Evolutionary conservation across 2,329 filamentous ascomycete genomes (phyloP), one percentile per base, ranked within the genome.

Genomic region (Bipolaris victoriae): DNA sequence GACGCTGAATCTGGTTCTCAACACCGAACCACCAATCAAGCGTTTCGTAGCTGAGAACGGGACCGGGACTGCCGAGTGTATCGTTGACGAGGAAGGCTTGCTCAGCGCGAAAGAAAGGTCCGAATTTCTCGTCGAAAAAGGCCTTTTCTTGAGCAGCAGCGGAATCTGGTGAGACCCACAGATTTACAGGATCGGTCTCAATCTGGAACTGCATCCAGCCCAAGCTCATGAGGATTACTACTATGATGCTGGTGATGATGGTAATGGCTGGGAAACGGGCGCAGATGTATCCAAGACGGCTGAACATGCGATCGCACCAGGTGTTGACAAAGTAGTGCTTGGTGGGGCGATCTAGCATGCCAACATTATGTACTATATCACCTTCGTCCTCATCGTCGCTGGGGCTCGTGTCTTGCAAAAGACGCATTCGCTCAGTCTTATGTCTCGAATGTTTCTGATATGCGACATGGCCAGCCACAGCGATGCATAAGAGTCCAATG

Each of bases 101-200:
- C 75, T 99, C 91, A 0, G 93, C 90, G 39, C 95, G 90, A 78
- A 95, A 99, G 72, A 99, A 99, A 0, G 94, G 92, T 0, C 95
- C 96, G 73, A 99, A 99, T 67, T 92, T 92, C 35, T 85, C 76
- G 73, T 99, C 96, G 64, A 98, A 99, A 73, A 96, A 99, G 1
- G 85, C 84, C 79, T 99, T 99, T 74, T 99, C 94, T 72, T 92
- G 85, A 0, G 95, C 95, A 18, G 96, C 94, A 47, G 88, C 86
- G 3, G 95, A 98, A 7, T 90, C 90, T 7, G 95, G 95, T 68
- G 94, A 93, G n/a, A 99, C 95, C 95, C 95, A 99, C 7, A 99
- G 81, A 46, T 90, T 88, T 10, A 96, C 95, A 5, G 95, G 95
- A 61, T 98, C 90, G 20, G 83, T 90, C 76, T 98, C 95, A 35